Evolutionary conservation across 2,329 filamentous ascomycete genomes (phyloP).

Genomic region (Colletotrichum tropicicola): DNA sequence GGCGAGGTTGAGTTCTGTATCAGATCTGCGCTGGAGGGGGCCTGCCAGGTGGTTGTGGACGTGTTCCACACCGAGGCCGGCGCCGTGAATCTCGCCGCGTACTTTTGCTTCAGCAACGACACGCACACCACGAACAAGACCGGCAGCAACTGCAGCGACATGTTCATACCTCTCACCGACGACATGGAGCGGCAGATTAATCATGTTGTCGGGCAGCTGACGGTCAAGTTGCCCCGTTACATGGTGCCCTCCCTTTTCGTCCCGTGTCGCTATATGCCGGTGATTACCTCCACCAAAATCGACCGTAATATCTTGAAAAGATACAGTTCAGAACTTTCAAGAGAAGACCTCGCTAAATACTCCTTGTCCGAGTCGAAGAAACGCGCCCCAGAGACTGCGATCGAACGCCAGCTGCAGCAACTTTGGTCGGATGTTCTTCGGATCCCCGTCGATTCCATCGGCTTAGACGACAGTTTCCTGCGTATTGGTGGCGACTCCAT

Average conservation of each 20-base stretch:
- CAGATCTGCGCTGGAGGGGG: not conserved
- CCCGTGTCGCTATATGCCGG: conserved; percentile 26
- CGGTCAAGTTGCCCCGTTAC: conserved; percentile 28
- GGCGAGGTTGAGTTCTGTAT: conserved; percentile 12
- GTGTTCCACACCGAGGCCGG: not conserved
- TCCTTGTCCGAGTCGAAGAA: not conserved
- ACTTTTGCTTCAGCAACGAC: conserved; percentile 4
- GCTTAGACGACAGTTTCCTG: conserved; percentile 44
- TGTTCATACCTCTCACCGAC: not conserved
- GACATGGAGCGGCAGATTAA: not conserved
- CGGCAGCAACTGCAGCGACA: not conserved
- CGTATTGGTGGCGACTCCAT: conserved; percentile 60
- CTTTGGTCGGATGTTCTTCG: conserved; percentile 42
- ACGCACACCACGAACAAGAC: not conserved
- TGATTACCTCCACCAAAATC: conserved; percentile 31
- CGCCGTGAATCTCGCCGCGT: conserved; percentile 4
- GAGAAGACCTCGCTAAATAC: not conserved
- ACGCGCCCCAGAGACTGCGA: not conserved
- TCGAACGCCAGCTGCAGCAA: not conserved
- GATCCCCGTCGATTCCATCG: not conserved
- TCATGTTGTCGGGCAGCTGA: not conserved
- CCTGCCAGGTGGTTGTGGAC: not conserved
- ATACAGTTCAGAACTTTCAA: not conserved
- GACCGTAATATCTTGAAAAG: conserved; percentile 20
- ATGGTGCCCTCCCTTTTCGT: conserved; percentile 33